Evolutionary conservation across 805 yeast species (phyloP), one percentile per base, ranked within the genome.

Genomic region (Nakazawaea holstii): DNA sequence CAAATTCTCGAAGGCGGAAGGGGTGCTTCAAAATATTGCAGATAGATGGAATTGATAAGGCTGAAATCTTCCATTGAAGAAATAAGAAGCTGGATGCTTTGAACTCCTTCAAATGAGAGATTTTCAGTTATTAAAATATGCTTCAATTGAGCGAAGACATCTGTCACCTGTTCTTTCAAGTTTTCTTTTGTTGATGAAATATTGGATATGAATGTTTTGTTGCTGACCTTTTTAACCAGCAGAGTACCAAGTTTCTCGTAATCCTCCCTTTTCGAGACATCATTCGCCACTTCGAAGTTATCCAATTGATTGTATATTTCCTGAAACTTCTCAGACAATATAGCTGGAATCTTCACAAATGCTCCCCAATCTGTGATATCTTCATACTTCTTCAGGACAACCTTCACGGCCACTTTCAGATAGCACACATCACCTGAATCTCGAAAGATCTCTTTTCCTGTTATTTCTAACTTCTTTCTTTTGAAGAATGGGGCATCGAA

Each of bases 1-100:
- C 98, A 91, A 1, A 88, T 80, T 52, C 99, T 74, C 1, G 97
- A 81, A 0, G 99, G 98, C 1, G 98, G 98, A 33, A 79, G 69
- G 3, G 84, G 80, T 1, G 71, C 59, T 4, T 64, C 60, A 61
- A 90, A 91, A 50, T 69, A 73, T 1, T 61, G 50, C 24, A 69
- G 69, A 61, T 94, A 94, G 0, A 80, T 68, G 1, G 59, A 44
- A 59, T 94, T 94, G 10, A 91, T 75, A 8, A 54, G 60, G 0
- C 66, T 68, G 61, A 94, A 94, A 43, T 77, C 61, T 0, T 64
- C 43, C 92, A 94, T 91, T 43, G 82, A 75, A 2, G 71, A 54
- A 2, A 92, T 67, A 4, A 85, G 58, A 6, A 91, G 63, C 0
- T 86, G 76, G 4, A 87, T 70, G 33, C 76, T 78, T 51, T 82